Evolutionary conservation across 208 protist genomes (phyloP).

Genomic region (Trypanosoma cruzi): DNA sequence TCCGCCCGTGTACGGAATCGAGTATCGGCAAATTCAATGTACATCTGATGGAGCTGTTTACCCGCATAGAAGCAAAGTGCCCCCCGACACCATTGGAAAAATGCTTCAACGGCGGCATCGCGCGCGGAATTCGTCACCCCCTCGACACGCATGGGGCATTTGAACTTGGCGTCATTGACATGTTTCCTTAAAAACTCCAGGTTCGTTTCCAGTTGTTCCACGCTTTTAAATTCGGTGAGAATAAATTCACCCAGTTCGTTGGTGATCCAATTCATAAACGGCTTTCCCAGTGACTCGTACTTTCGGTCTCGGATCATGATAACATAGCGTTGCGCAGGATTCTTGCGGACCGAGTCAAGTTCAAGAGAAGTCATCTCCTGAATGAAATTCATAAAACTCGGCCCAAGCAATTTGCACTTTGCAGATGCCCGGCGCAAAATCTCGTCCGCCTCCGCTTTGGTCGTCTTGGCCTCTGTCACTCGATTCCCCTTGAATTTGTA

Average conservation of each 20-base stretch:
- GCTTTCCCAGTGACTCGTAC: conserved; percentile 75
- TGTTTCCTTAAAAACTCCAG: conserved; percentile 70
- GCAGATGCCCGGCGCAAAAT: conserved; percentile 75
- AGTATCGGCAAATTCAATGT: conserved; percentile 74
- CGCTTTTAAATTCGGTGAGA: conserved; percentile 57
- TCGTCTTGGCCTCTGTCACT: conserved; percentile 63
- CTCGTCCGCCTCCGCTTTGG: conserved; percentile 82
- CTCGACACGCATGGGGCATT: conserved; percentile 66
- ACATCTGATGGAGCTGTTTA: conserved; percentile 68
- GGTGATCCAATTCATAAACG: conserved; percentile 86
- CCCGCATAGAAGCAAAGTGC: conserved; percentile 79
- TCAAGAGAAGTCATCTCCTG: conserved; percentile 90
- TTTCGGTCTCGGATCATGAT: conserved; percentile 79
- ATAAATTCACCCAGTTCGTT: conserved; percentile 81
- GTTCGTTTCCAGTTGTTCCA: conserved; percentile 83
- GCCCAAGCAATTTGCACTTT: conserved; percentile 84
- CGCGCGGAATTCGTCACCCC: conserved; percentile 60
- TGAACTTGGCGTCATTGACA: conserved; percentile 64
- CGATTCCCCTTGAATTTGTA: conserved; percentile 87
- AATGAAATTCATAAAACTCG: conserved; percentile 90
- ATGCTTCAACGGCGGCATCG: conserved; percentile 75
- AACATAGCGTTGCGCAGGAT: conserved; percentile 82
- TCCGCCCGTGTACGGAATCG: conserved; percentile 80
- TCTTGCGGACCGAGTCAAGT: conserved; percentile 86
- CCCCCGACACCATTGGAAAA: conserved; percentile 88